Conservation (phyloP, 2,329 filamentous ascomycete genomes). For the Hymenoscyphus occultus region DNA sequence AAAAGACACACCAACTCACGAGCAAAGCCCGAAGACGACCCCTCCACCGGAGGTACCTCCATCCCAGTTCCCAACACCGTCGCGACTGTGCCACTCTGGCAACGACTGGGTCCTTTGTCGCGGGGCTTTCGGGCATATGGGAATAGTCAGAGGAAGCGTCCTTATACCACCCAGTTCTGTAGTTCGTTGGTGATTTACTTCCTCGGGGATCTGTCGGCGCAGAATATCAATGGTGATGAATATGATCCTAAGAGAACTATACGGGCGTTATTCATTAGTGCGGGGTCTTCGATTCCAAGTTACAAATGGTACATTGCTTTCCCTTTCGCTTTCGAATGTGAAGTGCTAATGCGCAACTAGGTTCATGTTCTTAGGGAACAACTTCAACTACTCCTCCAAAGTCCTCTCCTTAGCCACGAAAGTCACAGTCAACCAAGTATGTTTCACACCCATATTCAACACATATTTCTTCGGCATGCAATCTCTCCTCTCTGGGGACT, state of each 20-base stretch:
- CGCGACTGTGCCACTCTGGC: conserved; percentile 46
- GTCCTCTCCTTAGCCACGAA: conserved; percentile 70
- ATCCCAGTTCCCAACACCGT: conserved; percentile 46
- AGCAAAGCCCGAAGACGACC: conserved; percentile 22
- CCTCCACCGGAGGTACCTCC: conserved; percentile 29
- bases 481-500: conserved; percentile 68
- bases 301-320: conserved; percentile 67
- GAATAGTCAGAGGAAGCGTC: conserved; percentile 66
- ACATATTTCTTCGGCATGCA: conserved; percentile 81
- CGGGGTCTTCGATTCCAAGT: conserved; percentile 68
- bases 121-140: conserved; percentile 58
- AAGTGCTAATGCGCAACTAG: conserved; percentile 40
- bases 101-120: conserved; percentile 56
- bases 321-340: not conserved
- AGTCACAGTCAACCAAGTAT: conserved; percentile 73
- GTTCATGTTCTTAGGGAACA: conserved; percentile 74
- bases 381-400: conserved; percentile 81
- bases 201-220: conserved; percentile 73
- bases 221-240: conserved; percentile 58
- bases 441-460: conserved; percentile 82
- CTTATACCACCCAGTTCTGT: conserved; percentile 75
- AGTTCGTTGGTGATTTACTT: conserved; percentile 77
- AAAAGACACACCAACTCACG: conserved; percentile 17
- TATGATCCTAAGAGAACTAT: conserved; percentile 70
- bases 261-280: conserved; percentile 72